These are phyloP conservation scores for Cyphellophora attinorum DNA, from an alignment of 2,329 filamentous ascomycete genomes.

Conservation along the genomic window DNA sequence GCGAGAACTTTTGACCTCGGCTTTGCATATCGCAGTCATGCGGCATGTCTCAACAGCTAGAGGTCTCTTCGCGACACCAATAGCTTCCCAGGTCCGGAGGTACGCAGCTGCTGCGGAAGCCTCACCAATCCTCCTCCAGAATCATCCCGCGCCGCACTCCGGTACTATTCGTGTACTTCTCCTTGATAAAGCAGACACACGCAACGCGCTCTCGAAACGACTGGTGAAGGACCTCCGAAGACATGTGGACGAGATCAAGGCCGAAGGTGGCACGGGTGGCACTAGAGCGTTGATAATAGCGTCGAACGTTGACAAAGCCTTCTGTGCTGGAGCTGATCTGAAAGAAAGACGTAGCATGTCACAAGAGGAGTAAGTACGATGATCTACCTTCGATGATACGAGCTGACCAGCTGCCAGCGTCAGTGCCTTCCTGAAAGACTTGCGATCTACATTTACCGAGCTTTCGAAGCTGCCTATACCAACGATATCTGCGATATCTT, in stretches of 20 bases:
- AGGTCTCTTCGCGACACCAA: background rate
- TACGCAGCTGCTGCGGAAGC: conserved; percentile 10
- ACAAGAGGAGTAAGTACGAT: conserved; percentile 57
- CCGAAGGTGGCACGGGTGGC: conserved; percentile 44
- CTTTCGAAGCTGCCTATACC: conserved; percentile 73
- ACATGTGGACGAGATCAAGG: conserved; percentile 63
- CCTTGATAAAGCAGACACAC: conserved; percentile 71
- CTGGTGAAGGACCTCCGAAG: conserved; percentile 63
- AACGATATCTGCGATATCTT: conserved; percentile 80
- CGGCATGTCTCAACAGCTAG: background rate
- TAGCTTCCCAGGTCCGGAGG: background rate
- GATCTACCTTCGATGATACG: conserved; percentile 6
- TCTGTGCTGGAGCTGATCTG: conserved; percentile 90
- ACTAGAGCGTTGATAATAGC: conserved; percentile 77
- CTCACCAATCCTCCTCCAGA: conserved; percentile 52
- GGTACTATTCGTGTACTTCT: conserved; percentile 84
- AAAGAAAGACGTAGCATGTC: conserved; percentile 77
- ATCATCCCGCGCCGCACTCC: conserved; percentile 65
- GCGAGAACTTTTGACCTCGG: too few relatives aligned
- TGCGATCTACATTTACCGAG: conserved; percentile 65
- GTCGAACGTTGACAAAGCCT: conserved; percentile 74
- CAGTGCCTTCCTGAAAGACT: conserved; percentile 62
- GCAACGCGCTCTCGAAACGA: conserved; percentile 81
- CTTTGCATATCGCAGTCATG: too few relatives aligned
- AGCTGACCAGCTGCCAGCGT: conserved; percentile 58